Base-by-base conservation (phyloP, 2,329 filamentous ascomycete genomes). In the Daldinia sp. region DNA sequence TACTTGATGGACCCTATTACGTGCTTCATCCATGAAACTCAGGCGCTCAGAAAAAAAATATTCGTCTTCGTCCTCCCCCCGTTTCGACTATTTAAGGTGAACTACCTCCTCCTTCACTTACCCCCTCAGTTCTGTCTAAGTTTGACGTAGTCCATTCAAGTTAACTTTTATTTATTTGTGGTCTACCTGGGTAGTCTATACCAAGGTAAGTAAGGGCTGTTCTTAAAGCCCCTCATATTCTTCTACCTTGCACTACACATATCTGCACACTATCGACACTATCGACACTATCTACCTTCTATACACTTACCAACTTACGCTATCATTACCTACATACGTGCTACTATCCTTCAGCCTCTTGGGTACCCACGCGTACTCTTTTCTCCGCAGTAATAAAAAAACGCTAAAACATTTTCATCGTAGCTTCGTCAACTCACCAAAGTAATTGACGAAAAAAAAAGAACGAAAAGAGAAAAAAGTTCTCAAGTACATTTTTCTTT, bases 391-490 rank as follows among this genome's bases (percentile, higher is more conserved):
- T 41, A 15, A 61, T 63, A 58, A 66, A 59, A 68, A 69, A 62
- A 64, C 70, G 66, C 71, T 73, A 72, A 72, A 72, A 54, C 64
- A 71, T 70, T 67, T 68, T 68, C 39, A 53, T 50, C 50, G 53
- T 41, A 59, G 53, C 34, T 67, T 57, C 43, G 37, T 67, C 58
- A 58, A 48, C 41, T 57, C 47, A 49, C 21, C 30, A 32, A 56
- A 63, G 21, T 43, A 53, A 43, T 49, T 25, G 21, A 52, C 48
- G 13, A 43, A 17, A 57, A 27, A 49, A 39, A 45, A 43, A 52
- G 25, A 48, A 23, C 4, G n/a, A 56, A 30, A 48, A 47, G 23
- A 32, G 51, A 35, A 55, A 30, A 39, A 10, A 27, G n/a, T 8
- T 25, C 21, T 55, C 23, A 25, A 35, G 11, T 19, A 23, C 21